These are phyloP conservation scores for Phytopythium kandeliae DNA, from an alignment of 352 stramenopile genomes.

Conservation along the genomic window DNA sequence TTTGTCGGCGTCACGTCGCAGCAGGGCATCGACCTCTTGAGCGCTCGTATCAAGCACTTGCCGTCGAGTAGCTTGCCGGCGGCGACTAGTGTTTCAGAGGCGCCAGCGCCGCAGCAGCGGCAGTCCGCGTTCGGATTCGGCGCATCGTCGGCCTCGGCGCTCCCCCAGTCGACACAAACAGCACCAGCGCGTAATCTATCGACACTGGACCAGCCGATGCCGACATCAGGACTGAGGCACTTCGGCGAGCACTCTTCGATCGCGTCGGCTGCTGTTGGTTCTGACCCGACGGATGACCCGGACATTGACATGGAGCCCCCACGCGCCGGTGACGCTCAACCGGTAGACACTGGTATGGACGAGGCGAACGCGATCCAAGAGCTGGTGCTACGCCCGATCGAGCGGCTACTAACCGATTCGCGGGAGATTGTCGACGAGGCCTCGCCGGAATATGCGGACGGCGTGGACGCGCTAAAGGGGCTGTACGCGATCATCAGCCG, in stretches of 20 bases:
- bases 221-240: constrained; percentile 26
- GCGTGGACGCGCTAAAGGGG: constrained; percentile 71
- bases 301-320: constrained; percentile 54
- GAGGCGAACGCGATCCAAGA: constrained; percentile 30
- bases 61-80: constrained; percentile 29
- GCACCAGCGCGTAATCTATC: constrained; percentile 6
- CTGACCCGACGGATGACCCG: constrained; percentile 20
- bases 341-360: not conserved
- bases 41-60: constrained; percentile 71
- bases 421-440: constrained; percentile 55
- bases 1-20: constrained; percentile 68
- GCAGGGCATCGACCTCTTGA: constrained; percentile 77
- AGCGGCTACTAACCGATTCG: constrained; percentile 50
- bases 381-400: constrained; percentile 59
- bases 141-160: constrained; percentile 8
- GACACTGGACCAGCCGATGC: constrained; percentile 13
- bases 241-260: constrained; percentile 10
- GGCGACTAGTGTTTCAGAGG: not conserved
- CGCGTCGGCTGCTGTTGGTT: not conserved
- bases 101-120: constrained; percentile 7
- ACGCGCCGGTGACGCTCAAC: not conserved
- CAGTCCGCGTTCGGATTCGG: constrained; percentile 17
- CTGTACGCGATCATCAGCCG: constrained; percentile 74
- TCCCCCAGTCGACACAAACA: constrained; percentile 5
- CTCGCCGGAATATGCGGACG: constrained; percentile 49